Evolutionary conservation across 2,329 filamentous ascomycete species (phyloP).

Genomic region (Nemania sp.): DNA sequence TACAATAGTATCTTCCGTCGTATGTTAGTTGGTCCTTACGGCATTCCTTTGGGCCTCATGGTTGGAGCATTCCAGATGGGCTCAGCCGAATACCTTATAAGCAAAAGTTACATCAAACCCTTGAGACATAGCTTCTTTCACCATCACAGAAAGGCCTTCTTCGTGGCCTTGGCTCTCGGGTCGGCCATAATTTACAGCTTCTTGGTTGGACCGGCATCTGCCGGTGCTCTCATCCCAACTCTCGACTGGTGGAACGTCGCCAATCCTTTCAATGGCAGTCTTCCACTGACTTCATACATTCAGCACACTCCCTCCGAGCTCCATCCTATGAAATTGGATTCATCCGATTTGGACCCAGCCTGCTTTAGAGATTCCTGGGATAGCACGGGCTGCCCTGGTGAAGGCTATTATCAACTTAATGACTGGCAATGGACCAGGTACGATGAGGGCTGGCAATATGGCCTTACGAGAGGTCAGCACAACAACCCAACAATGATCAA

Average conservation of each 20-base stretch:
- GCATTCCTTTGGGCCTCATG: constrained; percentile 21
- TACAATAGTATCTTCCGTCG: constrained; percentile 25
- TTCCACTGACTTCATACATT: constrained; percentile 7
- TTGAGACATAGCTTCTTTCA: not conserved
- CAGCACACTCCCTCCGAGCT: not conserved
- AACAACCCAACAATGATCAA: constrained; percentile 15
- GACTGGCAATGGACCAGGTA: constrained; percentile 10
- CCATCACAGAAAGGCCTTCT: not conserved
- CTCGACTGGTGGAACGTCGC: not conserved
- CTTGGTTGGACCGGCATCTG: constrained; percentile 18
- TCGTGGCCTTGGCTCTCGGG: constrained; percentile 15
- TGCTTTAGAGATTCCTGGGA: not conserved
- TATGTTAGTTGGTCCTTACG: constrained; percentile 8
- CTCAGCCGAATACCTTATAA: constrained; percentile 17
- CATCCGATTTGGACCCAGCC: not conserved
- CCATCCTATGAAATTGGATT: not conserved
- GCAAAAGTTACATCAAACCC: constrained; percentile 9
- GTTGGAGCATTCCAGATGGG: constrained; percentile 20
- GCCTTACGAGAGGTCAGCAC: constrained; percentile 7
- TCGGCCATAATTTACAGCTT: constrained; percentile 8
- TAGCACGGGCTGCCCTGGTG: not conserved
- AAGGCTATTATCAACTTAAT: not conserved
- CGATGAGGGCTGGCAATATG: constrained; percentile 10
- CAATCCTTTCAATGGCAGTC: constrained; percentile 9
- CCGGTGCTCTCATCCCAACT: constrained; percentile 10